A percentile compares a stretch with the other conserved stretches of the same genome.
These are phyloP conservation scores for Lolium perenne DNA, from an alignment of 176 grass and related monocot genomes.

Conservation along the genomic window DNA sequence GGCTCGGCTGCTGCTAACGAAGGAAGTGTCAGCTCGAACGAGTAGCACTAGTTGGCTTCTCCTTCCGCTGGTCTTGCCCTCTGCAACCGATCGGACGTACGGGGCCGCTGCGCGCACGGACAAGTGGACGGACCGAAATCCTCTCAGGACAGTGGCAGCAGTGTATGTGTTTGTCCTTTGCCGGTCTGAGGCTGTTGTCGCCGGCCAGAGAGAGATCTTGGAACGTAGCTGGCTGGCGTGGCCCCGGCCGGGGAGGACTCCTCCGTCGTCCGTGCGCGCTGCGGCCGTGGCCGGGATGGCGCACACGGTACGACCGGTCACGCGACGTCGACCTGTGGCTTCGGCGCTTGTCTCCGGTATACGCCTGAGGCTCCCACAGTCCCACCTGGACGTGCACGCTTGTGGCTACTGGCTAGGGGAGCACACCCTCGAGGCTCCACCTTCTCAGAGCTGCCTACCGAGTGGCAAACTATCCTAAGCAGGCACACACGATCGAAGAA, in stretches of 20 bases:
- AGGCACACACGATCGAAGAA: too few species aligned
- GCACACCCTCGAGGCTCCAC: not conserved
- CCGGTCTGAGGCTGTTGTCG: not conserved
- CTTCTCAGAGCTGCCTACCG: not conserved
- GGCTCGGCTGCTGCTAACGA: too few species aligned
- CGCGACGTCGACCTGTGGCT: not conserved
- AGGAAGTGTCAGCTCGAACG: too few species aligned
- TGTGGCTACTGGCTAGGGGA: not conserved
- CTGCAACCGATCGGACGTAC: too few species aligned
- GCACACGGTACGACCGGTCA: not conserved
- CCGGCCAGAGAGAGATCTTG: not conserved
- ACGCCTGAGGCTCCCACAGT: not conserved
- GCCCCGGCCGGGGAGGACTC: not conserved
- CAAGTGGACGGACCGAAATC: not conserved
- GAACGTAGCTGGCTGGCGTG: not conserved
- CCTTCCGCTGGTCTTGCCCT: too few species aligned
- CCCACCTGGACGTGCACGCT: too few species aligned
- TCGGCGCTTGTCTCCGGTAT: not conserved
- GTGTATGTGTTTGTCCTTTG: not conserved
- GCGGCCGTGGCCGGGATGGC: too few species aligned
- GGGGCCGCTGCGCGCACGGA: too few species aligned
- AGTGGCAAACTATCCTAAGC: too few species aligned
- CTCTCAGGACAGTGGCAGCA: not conserved
- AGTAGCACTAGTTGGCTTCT: too few species aligned
- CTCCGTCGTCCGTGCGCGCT: not conserved